These are phyloP conservation scores for Acanthamoeba healyi DNA, from an alignment of 208 protist genomes.

Conservation along the genomic window DNA sequence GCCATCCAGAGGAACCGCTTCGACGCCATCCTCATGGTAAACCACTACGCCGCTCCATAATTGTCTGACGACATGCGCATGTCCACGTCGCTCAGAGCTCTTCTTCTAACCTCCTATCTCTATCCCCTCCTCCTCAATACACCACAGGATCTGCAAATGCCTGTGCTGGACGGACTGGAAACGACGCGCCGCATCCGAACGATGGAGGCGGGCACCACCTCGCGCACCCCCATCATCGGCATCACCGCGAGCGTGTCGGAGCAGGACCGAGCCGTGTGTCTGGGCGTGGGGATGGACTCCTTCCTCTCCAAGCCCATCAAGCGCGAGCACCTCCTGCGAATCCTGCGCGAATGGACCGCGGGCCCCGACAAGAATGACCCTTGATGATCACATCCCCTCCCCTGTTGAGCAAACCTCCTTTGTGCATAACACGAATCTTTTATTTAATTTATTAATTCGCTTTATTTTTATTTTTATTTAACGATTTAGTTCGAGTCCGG, in stretches of 20 bases:
- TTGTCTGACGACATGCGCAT: too few species aligned
- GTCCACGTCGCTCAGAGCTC: too few species aligned
- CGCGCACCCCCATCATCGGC: slow-evolving; percentile 30
- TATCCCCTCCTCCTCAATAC: too few species aligned
- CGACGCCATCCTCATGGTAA: slow-evolving; percentile 27
- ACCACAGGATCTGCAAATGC: slow-evolving; percentile 49
- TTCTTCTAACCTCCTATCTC: too few species aligned
- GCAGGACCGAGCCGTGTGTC: slow-evolving; percentile 50
- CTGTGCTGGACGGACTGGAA: background rate
- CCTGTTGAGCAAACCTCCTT: too few species aligned
- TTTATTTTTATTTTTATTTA: too few species aligned
- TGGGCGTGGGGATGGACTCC: slow-evolving; percentile 54
- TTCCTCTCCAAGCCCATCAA: slow-evolving; percentile 50
- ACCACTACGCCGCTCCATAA: too few species aligned
- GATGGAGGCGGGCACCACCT: background rate
- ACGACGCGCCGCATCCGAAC: slow-evolving; percentile 16
- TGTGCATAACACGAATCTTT: too few species aligned
- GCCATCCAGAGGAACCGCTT: background rate
- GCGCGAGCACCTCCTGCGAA: slow-evolving; percentile 6
- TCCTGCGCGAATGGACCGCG: slow-evolving; percentile 31
- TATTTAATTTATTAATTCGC: too few species aligned
- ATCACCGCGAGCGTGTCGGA: slow-evolving; percentile 55
- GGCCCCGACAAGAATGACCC: background rate
- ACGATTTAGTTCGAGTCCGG: too few species aligned
- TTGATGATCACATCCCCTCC: too few species aligned